These are phyloP conservation scores for Zymoseptoria brevis DNA, from an alignment of 2,329 filamentous ascomycete genomes.

Conservation along the genomic window DNA sequence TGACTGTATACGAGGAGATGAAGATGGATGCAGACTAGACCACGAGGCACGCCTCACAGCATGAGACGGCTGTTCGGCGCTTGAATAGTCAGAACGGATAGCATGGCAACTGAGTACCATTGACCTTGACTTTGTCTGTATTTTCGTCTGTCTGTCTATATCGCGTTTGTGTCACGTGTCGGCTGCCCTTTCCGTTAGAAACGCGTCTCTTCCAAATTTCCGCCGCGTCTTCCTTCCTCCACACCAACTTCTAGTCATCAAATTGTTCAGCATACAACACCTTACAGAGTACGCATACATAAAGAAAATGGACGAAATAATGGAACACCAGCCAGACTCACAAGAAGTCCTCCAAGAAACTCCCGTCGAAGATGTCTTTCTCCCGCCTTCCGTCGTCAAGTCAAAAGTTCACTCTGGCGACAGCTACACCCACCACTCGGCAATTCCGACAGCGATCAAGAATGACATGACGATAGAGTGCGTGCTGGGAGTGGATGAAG, in stretches of 20 bases:
- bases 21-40: too few relatives aligned
- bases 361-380: constrained; percentile 34
- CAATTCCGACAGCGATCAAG: constrained; percentile 34
- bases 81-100: too few relatives aligned
- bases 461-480: constrained; percentile 50
- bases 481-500: constrained; percentile 85
- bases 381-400: constrained; percentile 40
- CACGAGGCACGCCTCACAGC: too few relatives aligned
- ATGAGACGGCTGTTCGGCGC: too few relatives aligned
- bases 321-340: constrained; percentile 24
- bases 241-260: neutral
- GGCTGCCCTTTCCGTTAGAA: neutral
- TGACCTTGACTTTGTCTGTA: too few relatives aligned
- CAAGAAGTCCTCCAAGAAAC: constrained; percentile 29
- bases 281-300: neutral
- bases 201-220: neutral
- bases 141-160: too few relatives aligned
- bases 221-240: constrained; percentile 1
- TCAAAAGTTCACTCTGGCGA: constrained; percentile 34
- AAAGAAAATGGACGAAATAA: constrained; percentile 24
- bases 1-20: too few relatives aligned
- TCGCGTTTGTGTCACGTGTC: neutral
- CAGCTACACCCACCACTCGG: constrained; percentile 43
- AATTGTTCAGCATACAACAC: neutral
- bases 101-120: too few relatives aligned